Conservation (phyloP, 768 basidiomycete species). For the Tulasnella sp. region DNA sequence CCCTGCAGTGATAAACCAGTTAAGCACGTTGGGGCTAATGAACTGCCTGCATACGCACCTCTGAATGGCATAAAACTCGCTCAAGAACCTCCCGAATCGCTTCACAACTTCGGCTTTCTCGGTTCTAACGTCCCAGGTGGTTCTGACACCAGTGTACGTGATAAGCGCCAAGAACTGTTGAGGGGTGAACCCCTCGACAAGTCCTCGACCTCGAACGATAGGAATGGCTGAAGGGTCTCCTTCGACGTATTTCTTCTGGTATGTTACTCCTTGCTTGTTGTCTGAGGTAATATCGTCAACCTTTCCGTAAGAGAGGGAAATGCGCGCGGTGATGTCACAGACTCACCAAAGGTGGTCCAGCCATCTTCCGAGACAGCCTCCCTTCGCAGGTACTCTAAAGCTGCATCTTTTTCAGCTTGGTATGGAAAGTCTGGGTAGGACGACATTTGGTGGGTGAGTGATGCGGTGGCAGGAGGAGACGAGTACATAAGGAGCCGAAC, state of each 20-base stretch:
- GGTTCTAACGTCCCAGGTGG: constrained; percentile 15
- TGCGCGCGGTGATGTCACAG: not conserved
- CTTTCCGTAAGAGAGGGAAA: not conserved
- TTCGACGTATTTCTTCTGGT: constrained; percentile 31
- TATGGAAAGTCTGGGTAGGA: constrained; percentile 29
- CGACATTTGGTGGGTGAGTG: not conserved
- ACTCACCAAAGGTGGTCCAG: constrained; percentile 29
- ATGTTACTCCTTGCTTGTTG: constrained; percentile 29
- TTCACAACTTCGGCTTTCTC: constrained; percentile 14
- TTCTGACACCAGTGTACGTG: constrained; percentile 23
- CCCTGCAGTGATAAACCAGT: constrained; percentile 8
- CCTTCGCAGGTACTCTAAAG: constrained; percentile 29
- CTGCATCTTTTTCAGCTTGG: constrained; percentile 5
- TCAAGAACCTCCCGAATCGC: not conserved
- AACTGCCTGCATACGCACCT: not conserved
- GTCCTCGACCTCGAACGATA: constrained; percentile 30
- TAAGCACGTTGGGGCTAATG: not conserved
- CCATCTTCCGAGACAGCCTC: constrained; percentile 32
- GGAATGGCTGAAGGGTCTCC: constrained; percentile 30
- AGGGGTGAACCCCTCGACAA: constrained; percentile 29
- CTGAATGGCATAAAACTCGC: constrained; percentile 31
- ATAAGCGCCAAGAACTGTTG: constrained; percentile 29
- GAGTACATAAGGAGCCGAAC: not conserved
- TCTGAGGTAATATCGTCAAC: constrained; percentile 10
- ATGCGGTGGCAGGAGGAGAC: not conserved